Evolutionary conservation across 495 filamentous ascomycete genomes (phyloP).

Genomic region (Annulohypoxylon moriforme): DNA sequence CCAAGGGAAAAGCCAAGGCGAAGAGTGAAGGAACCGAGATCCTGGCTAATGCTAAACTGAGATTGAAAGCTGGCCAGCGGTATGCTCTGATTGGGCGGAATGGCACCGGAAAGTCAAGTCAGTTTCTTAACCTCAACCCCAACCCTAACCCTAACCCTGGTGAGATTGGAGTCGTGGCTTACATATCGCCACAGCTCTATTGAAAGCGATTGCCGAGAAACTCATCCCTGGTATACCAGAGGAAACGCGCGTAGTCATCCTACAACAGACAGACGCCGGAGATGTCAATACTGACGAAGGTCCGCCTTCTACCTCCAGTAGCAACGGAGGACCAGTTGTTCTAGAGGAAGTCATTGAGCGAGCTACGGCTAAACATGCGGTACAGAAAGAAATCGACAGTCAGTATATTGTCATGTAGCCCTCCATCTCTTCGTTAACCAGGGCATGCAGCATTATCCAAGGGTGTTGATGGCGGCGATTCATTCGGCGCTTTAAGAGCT

Average conservation of each 20-base stretch:
- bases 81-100: slow-evolving; percentile 83
- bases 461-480: slow-evolving; percentile 57
- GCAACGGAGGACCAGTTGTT: slow-evolving; percentile 54
- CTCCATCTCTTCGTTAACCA: slow-evolving; percentile 55
- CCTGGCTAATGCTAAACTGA: slow-evolving; percentile 72
- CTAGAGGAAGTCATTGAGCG: slow-evolving; percentile 75
- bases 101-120: slow-evolving; percentile 84
- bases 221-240: slow-evolving; percentile 82
- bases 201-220: slow-evolving; percentile 80
- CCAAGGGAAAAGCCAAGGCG: slow-evolving; percentile 61
- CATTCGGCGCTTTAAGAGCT: slow-evolving; percentile 66
- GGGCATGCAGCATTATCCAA: slow-evolving; percentile 56
- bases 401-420: slow-evolving; percentile 32
- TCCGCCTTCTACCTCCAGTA: background rate
- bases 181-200: slow-evolving; percentile 62
- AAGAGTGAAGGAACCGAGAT: slow-evolving; percentile 71
- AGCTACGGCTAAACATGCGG: slow-evolving; percentile 69
- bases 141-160: background rate
- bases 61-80: slow-evolving; percentile 73
- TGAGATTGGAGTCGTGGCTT: slow-evolving; percentile 1
- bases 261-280: slow-evolving; percentile 73
- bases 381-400: slow-evolving; percentile 68
- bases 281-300: slow-evolving; percentile 46
- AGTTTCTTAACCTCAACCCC: slow-evolving; percentile 31
- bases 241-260: slow-evolving; percentile 71